Evolutionary conservation across 2,329 filamentous ascomycete species (phyloP).

Genomic region (Endothia cerciana): DNA sequence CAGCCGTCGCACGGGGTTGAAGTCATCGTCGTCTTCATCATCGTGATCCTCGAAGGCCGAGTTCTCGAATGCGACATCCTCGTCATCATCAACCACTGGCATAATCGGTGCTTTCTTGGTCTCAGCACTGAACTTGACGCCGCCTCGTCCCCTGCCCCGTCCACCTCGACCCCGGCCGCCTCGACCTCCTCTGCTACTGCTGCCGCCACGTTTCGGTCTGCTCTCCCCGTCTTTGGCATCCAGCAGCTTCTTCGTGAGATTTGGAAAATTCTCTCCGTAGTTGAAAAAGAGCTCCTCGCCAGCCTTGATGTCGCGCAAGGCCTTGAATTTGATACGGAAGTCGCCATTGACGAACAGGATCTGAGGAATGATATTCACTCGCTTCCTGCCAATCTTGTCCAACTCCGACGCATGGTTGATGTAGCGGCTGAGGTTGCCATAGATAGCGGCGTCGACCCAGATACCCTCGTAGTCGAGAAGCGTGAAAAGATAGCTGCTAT

Average conservation of each 20-base stretch:
- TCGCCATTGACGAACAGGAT: constrained; percentile 76
- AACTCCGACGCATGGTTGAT: constrained; percentile 73
- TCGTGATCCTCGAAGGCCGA: constrained; percentile 31
- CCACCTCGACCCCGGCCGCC: constrained; percentile 26
- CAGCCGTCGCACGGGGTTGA: constrained; percentile 21
- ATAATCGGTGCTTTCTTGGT: constrained; percentile 25
- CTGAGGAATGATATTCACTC: constrained; percentile 64
- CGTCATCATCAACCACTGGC: constrained; percentile 17
- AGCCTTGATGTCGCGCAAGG: constrained; percentile 65
- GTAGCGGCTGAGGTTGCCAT: constrained; percentile 81
- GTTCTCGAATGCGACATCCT: constrained; percentile 11
- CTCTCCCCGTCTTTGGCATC: constrained; percentile 44
- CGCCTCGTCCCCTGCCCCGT: constrained; percentile 26
- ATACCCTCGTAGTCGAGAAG: constrained; percentile 63
- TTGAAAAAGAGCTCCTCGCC: constrained; percentile 84
- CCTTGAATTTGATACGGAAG: constrained; percentile 75
- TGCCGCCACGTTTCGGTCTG: constrained; percentile 21
- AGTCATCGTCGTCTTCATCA: constrained; percentile 31
- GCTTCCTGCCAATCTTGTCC: constrained; percentile 46
- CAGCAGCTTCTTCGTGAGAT: constrained; percentile 58
- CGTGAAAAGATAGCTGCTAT: constrained; percentile 68
- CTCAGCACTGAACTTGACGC: constrained; percentile 24
- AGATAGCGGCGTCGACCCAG: constrained; percentile 75
- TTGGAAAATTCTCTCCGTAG: constrained; percentile 73
- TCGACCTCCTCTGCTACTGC: constrained; percentile 18